Percentiles rank a stretch among this genome's conserved stretches.
These are phyloP conservation scores for Penicillium lividum DNA, from an alignment of 495 filamentous ascomycete species.

Conservation along the genomic window DNA sequence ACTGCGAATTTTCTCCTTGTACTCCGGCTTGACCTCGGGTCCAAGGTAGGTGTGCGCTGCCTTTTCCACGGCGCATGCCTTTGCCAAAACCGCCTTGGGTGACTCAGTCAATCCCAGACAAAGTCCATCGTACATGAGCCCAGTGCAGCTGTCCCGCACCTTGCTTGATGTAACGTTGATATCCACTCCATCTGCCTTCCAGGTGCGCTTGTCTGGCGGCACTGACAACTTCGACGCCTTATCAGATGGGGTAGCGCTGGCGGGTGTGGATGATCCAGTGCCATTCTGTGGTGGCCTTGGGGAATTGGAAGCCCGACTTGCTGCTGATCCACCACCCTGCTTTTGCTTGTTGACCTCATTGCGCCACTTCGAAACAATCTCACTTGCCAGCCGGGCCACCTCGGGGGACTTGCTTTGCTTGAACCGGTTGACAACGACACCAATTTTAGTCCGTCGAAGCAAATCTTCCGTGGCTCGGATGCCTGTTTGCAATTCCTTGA, in stretches of 20 bases:
- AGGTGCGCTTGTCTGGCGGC: slow-evolving; percentile 73
- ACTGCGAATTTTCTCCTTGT: slow-evolving; percentile 83
- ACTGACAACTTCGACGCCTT: slow-evolving; percentile 63
- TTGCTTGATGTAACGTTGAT: slow-evolving; percentile 65
- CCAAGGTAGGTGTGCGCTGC: slow-evolving; percentile 66
- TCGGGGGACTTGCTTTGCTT: slow-evolving; percentile 72
- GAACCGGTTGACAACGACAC: slow-evolving; percentile 82
- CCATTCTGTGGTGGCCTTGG: slow-evolving; percentile 45
- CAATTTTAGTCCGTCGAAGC: slow-evolving; percentile 80
- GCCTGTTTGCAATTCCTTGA: slow-evolving; percentile 75
- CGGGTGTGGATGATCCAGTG: slow-evolving; percentile 35
- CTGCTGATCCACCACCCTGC: slow-evolving; percentile 50
- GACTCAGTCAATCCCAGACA: slow-evolving; percentile 44
- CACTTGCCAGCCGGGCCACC: slow-evolving; percentile 69
- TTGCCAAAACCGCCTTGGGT: slow-evolving; percentile 59
- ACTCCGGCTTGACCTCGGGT: slow-evolving; percentile 68
- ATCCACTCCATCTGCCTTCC: slow-evolving; percentile 77
- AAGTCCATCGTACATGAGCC: slow-evolving; percentile 81
- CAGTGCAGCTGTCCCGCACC: slow-evolving; percentile 76
- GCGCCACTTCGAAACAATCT: slow-evolving; percentile 88
- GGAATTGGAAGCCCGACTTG: slow-evolving; percentile 43
- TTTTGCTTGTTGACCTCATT: slow-evolving; percentile 75
- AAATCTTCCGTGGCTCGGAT: slow-evolving; percentile 86
- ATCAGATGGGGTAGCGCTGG: slow-evolving; percentile 45
- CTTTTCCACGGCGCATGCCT: slow-evolving; percentile 70